Conservation (phyloP, 2,329 filamentous ascomycete species). For the Amauroascus verrucosus region DNA sequence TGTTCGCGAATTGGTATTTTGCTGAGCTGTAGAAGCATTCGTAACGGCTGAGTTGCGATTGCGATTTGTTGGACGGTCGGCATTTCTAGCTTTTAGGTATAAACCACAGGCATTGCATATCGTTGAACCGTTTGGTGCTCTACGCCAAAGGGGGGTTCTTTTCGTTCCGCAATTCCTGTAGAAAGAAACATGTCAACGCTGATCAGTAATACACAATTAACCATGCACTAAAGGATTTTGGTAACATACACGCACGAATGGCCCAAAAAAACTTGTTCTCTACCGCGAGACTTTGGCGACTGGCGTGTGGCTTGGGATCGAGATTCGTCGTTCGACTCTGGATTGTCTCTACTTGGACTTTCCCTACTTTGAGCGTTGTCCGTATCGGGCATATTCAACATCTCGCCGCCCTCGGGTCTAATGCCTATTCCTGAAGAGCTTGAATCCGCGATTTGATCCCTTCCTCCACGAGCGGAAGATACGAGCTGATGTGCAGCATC, state of each 20-base stretch:
- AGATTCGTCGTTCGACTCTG: conserved; percentile 15
- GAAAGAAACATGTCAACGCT: conserved; percentile 11
- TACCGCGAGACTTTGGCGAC: conserved; percentile 28
- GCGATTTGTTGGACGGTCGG: conserved; percentile 77
- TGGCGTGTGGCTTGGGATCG: conserved; percentile 18
- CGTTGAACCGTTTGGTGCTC: conserved; percentile 82
- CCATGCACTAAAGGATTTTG: neutral
- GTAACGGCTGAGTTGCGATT: conserved; percentile 55
- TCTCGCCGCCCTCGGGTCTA: conserved; percentile 17
- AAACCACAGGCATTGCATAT: conserved; percentile 97
- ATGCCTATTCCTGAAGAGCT: conserved; percentile 19
- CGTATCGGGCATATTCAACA: conserved; percentile 16
- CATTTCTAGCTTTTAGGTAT: conserved; percentile 87
- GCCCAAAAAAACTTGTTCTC: conserved; percentile 32
- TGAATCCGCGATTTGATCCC: conserved; percentile 27
- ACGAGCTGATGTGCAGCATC: conserved; percentile 41
- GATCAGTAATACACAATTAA: neutral
- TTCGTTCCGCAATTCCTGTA: conserved; percentile 88
- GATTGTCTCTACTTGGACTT: conserved; percentile 2
- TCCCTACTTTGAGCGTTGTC: conserved; percentile 1
- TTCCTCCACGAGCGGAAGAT: conserved; percentile 37
- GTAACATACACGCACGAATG: conserved; percentile 34
- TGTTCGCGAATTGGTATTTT: conserved; percentile 11
- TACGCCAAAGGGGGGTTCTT: conserved; percentile 84
- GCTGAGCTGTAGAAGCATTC: conserved; percentile 18